Evolutionary conservation across 139 green algal species (phyloP).

Genomic region (Chlorella sp.): DNA sequence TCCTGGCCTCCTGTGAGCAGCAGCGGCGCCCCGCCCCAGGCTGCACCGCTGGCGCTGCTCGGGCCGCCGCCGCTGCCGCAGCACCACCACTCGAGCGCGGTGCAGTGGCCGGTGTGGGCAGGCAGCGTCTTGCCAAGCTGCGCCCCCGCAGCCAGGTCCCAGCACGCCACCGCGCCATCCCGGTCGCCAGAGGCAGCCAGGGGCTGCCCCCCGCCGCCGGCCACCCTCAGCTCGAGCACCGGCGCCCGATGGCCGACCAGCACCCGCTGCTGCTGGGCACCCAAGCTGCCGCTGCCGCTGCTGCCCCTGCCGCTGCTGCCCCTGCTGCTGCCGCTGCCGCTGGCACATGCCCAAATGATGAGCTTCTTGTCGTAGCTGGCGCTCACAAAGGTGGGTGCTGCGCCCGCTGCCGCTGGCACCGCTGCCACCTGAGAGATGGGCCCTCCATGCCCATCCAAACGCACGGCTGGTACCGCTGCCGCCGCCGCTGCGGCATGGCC

Average conservation of each 20-base stretch:
- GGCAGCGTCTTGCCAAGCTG: conserved; percentile 50
- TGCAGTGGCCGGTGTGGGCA: conserved; percentile 77
- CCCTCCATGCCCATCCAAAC: conserved; percentile 61
- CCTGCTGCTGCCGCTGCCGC: background rate
- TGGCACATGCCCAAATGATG: conserved; percentile 46
- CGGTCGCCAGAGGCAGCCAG: conserved; percentile 64
- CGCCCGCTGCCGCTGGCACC: background rate
- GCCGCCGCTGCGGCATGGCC: no score
- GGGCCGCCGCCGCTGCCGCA: background rate
- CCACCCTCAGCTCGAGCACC: conserved; percentile 44
- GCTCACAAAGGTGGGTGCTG: conserved; percentile 32
- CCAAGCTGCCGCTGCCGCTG: background rate
- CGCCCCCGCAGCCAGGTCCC: conserved; percentile 53
- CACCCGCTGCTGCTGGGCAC: conserved; percentile 26
- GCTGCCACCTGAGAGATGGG: conserved; percentile 60
- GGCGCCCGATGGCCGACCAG: conserved; percentile 63
- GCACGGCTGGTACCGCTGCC: no score
- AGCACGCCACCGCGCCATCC: conserved; percentile 65
- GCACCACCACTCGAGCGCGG: conserved; percentile 63
- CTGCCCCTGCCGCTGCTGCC: background rate
- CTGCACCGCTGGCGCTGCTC: background rate
- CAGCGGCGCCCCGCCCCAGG: background rate
- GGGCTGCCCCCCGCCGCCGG: background rate
- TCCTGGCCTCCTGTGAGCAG: conserved; percentile 70
- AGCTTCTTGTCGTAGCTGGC: conserved; percentile 80